Percentiles rank a stretch among this genome's conserved stretches.
Evolutionary conservation across 2,329 filamentous ascomycete species (phyloP).

Genomic region (Xylaria digitata): DNA sequence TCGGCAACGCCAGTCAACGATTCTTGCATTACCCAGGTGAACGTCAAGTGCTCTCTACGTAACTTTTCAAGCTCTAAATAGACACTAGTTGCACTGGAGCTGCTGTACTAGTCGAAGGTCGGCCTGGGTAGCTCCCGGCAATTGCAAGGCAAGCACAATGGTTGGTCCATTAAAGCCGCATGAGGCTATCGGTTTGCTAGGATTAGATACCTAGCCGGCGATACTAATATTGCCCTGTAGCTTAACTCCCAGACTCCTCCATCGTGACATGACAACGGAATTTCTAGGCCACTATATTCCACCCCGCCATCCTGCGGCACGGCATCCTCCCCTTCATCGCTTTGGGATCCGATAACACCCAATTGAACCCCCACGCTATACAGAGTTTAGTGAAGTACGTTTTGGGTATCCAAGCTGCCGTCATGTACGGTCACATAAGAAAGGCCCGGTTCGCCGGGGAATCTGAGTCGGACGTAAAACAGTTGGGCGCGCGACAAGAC

Average conservation of each 20-base stretch:
- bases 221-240: constrained; percentile 12
- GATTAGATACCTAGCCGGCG: not conserved
- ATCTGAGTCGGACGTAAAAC: not conserved
- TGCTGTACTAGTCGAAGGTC: not conserved
- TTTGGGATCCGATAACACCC: not conserved
- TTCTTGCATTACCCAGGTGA: not conserved
- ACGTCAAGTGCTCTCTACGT: not conserved
- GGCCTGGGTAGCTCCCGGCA: not conserved
- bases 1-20: not conserved
- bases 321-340: not conserved
- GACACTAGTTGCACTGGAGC: not conserved
- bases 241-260: not conserved
- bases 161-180: constrained; percentile 2
- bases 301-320: constrained; percentile 6
- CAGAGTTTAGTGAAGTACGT: not conserved
- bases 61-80: not conserved
- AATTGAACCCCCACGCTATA: not conserved
- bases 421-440: not conserved
- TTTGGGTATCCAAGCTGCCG: not conserved
- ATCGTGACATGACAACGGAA: not conserved
- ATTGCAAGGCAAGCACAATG: not conserved
- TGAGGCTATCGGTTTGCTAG: not conserved
- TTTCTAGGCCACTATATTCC: not conserved
- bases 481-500: not conserved
- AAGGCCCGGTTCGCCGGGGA: not conserved